Base-by-base conservation (phyloP, 208 protist species). In the Wallacemonas sp. region DNA sequence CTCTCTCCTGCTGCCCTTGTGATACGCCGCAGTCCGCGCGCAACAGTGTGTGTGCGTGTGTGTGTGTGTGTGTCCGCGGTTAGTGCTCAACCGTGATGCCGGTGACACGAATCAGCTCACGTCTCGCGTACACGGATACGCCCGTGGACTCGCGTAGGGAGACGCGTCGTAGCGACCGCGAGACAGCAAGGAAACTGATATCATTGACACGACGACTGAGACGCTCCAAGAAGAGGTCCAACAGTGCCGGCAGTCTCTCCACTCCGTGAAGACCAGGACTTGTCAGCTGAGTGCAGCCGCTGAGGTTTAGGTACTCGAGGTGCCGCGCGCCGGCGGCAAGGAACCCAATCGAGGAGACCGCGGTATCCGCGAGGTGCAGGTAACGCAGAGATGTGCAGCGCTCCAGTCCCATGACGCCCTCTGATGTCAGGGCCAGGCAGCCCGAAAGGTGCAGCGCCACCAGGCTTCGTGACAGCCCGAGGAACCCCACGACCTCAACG, bases 311-410 rank as follows among this genome's bases (percentile, higher is more conserved):
- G 45, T 62, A 79, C 34, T 63, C 61, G 24, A 85, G 54, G 15
- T 57, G 57, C 1, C 36, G 64, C 48, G 66, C 81, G 29, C 79
- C 79, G 21, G 26, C 42, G 15, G 58, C 39, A 19, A 85, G 63
- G 24, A 71, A 80, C 30, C 42, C 34, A 1, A 85, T 57, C 13
- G 62, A 64, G 29, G 66, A 32, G 29, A 88, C 72, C 9, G 63
- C 66, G 5, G 69, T 79, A 22, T 63, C 76, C 22, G 75, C 48
- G 26, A 88, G 68, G 57, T 84, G 64, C 19, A 88, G 64, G 60
- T 83, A 79, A 42, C 62, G 38, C 24, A 89, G 66, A 12, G 39
- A 60, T 17, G 53, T 13, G 46, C 66, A 76, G 30, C 19, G 33
- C 62, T 85, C 78, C 9, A 89, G 32, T 1, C 78, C 78, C 37